phyloP scores from a whole-genome alignment of 805 yeast species.

The Brettanomyces bruxellensis region DNA sequence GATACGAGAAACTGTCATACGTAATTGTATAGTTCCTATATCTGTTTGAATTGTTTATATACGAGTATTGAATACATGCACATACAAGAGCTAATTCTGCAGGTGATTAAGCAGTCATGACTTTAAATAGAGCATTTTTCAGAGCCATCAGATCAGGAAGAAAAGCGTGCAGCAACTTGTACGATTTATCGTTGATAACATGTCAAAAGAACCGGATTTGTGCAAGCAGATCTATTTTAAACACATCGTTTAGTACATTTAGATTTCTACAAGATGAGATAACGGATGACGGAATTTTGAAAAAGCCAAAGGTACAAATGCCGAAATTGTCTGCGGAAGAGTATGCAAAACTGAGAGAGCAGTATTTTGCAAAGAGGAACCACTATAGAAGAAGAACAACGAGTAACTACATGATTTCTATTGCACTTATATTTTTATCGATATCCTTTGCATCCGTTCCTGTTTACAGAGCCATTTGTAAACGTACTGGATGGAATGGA shows the following conservation, averaged over 20 bases:
- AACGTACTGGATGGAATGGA: conserved; percentile 94
- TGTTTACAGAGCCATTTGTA: conserved; percentile 81
- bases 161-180: too few species aligned
- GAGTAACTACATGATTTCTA: conserved; percentile 58
- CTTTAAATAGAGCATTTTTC: too few species aligned
- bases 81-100: too few species aligned
- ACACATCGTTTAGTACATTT: neutral
- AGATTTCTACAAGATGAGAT: neutral
- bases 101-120: too few species aligned
- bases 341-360: conserved; percentile 18
- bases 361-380: conserved; percentile 19
- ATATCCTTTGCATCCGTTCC: conserved; percentile 90
- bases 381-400: conserved; percentile 40
- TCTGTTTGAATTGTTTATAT: too few species aligned
- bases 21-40: too few species aligned
- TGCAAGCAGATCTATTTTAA: too few species aligned
- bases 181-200: too few species aligned
- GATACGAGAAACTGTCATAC: too few species aligned
- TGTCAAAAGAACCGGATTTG: too few species aligned
- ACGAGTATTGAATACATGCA: too few species aligned
- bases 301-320: conserved; percentile 7
- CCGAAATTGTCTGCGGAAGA: conserved; percentile 26
- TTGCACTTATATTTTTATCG: conserved; percentile 62
- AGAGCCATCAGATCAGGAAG: too few species aligned
- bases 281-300: neutral